Evolutionary conservation across 345 rosid species (phyloP), one percentile per base, ranked within the genome.

Genomic region (Corchorus capsularis): DNA sequence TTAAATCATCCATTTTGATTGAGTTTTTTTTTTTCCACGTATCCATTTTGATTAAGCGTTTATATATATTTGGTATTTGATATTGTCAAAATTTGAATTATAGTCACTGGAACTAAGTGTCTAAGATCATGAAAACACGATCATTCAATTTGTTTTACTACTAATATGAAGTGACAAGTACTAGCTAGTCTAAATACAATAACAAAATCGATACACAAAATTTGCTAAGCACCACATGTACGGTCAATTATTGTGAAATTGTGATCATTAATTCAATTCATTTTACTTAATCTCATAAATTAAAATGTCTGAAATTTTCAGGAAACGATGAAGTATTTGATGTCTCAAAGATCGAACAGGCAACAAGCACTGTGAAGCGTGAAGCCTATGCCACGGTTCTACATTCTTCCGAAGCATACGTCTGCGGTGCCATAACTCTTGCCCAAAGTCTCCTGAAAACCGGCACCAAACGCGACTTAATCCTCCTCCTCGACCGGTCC

Each of bases 351-450:
- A 82, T 93, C 76, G 69, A 87, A 61, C 81, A 79, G 9, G 80
- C 83, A 56, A 84, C 91, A 63, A 86, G 37, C 56, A 82, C 78
- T 55, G 78, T 83, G 11, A 85, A 78, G 82, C 86, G 94, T n/a
- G 95, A 94, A 79, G 98, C 98, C 13, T 96, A 91, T 74, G 99
- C 79, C 69, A 93, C 99, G 1, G 97, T 96, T 17, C 88, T 96
- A 35, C 98, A 96, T 79, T 96, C 99, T 46, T 90, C 94, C 0
- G 97, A 92, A 70, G 17, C 90, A 20, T 96, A 96, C 69, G 97
- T 96, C 0, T 92, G 98, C 39, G 99, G 99, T 20, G 99, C 98
- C 80, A 92, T 92, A 71, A 74, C 94, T 1, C 88, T 96, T 1
- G 97, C 96, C 8, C 97, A 92, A 61, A 92, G 97, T 83, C 97